Evolutionary conservation across 2,329 filamentous ascomycete genomes (phyloP), one percentile per base, ranked within the genome.

Genomic region (Fusarium pseudoanthophilum): DNA sequence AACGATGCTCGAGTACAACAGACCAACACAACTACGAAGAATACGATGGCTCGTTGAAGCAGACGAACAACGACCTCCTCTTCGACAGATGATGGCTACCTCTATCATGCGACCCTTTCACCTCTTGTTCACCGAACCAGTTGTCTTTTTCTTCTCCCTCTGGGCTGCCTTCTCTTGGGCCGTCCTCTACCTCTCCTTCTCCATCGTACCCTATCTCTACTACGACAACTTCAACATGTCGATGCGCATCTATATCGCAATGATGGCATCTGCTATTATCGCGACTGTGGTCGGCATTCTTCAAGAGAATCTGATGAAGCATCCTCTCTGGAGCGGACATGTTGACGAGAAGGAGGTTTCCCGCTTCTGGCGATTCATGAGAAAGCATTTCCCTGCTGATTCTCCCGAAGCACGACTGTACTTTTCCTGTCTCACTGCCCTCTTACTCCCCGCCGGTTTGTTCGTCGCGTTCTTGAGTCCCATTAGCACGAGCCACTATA

Each of bases 111-210:
- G 95, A 0, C 95, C 95, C 0, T 97, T 97, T 80, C 90, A 91
- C 77, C 87, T 95, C 3, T 88, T 95, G 21, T 83, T 92, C 73
- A 95, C 92, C 0, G 93, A 95, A 74, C 91, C 92, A 0, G 91
- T 94, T 15, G 92, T 95, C 20, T 94, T 95, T 82, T 94, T 90
- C 84, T 98, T 98, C 84, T 94, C 92, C 1, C 85, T 97, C 1
- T 98, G 95, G 95, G 92, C 95, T 2, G 88, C 93, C 1, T 98
- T 98, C 80, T 92, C 92, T 26, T 98, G 95, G 95, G 94, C 92
- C 1, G 89, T 97, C 0, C 88, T 98, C 0, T 98, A 97, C 80
- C 85, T 97, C 24, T 94, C 92, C 18, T 95, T 97, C 75, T 90
- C 90, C 20, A 92, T 93, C 2, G 89, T 97, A 10, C 93, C 95